A percentile compares a stretch with the other conserved stretches of the same genome.
phyloP scores from a whole-genome alignment of 2,329 filamentous ascomycete genomes.

The Clathrospora elynae region DNA sequence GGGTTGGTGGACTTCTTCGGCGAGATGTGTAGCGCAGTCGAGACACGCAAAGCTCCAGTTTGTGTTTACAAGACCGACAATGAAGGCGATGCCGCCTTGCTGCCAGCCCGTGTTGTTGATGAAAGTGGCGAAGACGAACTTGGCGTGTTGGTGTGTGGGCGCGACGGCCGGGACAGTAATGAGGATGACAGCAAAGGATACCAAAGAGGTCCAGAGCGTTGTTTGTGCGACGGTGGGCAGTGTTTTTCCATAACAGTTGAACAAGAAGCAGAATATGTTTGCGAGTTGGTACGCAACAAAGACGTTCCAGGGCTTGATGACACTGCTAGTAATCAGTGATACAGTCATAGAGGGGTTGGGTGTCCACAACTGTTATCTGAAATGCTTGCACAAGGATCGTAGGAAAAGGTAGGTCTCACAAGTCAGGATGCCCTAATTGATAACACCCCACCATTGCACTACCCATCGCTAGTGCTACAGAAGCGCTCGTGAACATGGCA shows the following conservation, averaged over 20 bases:
- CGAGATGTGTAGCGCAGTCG: constrained; percentile 57
- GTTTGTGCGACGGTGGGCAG: constrained; percentile 50
- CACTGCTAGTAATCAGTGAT: too few species aligned
- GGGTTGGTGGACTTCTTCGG: constrained; percentile 56
- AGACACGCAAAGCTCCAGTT: constrained; percentile 59
- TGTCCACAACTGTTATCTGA: too few species aligned
- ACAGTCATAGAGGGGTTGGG: too few species aligned
- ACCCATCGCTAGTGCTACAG: constrained; percentile 57
- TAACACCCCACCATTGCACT: constrained; percentile 58
- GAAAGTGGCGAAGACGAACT: constrained; percentile 59
- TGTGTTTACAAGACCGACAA: constrained; percentile 58
- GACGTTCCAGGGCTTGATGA: constrained; percentile 44
- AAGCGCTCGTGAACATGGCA: constrained; percentile 59
- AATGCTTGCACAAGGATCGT: neutral
- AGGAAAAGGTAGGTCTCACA: constrained; percentile 48
- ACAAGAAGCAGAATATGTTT: constrained; percentile 56
- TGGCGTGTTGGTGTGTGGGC: constrained; percentile 52
- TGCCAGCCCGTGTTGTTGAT: constrained; percentile 59
- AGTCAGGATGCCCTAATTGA: constrained; percentile 58
- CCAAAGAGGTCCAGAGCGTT: constrained; percentile 54
- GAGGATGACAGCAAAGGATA: constrained; percentile 56
- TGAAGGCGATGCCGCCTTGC: constrained; percentile 56
- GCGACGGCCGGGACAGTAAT: constrained; percentile 55
- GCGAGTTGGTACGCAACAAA: constrained; percentile 55
- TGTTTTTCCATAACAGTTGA: constrained; percentile 53